These are phyloP conservation scores for Podospora tetraspora DNA, from an alignment of 495 filamentous ascomycete genomes.

Conservation along the genomic window DNA sequence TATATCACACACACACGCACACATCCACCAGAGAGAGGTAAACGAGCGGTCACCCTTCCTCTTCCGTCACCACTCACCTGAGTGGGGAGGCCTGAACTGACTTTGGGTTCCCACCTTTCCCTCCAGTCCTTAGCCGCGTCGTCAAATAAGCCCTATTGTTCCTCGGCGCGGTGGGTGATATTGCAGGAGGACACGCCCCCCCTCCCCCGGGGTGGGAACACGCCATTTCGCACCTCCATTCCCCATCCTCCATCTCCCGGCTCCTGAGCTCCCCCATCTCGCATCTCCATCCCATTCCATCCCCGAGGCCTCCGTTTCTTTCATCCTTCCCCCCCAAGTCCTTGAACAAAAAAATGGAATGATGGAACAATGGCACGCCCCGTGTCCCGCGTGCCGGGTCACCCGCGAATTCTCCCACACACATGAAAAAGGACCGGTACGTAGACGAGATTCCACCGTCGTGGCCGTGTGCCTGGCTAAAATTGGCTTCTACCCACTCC, in stretches of 20 bases:
- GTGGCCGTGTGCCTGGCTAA: neutral
- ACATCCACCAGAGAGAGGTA: neutral
- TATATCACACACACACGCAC: neutral
- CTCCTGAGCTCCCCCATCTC: neutral
- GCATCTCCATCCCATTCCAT: neutral
- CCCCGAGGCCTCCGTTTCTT: neutral
- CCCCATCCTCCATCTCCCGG: neutral
- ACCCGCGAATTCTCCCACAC: neutral
- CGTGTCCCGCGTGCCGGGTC: neutral
- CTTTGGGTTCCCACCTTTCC: neutral
- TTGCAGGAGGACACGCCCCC: neutral
- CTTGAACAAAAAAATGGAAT: neutral
- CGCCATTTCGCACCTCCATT: neutral
- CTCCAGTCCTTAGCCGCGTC: neutral
- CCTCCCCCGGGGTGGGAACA: neutral
- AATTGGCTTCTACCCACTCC: neutral
- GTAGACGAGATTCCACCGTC: neutral
- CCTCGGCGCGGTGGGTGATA: neutral
- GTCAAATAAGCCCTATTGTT: neutral
- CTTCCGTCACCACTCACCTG: neutral
- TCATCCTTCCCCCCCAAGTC: neutral
- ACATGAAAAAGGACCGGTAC: neutral
- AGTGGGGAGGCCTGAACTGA: neutral
- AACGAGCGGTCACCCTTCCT: neutral
- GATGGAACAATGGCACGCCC: neutral